phyloP scores from a whole-genome alignment of 2,329 filamentous ascomycete genomes.

The Paecilomyces formosus region DNA sequence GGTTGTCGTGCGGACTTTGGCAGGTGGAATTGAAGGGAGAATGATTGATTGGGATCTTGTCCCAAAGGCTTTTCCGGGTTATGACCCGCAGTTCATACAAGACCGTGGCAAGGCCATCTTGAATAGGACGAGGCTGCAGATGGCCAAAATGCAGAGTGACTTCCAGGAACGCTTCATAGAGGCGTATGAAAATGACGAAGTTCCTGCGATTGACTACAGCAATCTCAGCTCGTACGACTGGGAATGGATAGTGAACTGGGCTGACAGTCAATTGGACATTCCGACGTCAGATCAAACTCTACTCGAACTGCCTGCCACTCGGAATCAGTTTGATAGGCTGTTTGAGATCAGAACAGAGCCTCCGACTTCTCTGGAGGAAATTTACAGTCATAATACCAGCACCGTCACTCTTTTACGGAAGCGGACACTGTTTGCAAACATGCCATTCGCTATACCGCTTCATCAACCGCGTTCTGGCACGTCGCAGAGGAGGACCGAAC shows the following conservation, averaged over 20 bases:
- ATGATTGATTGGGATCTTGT: conserved; percentile 41
- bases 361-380: conserved; percentile 22
- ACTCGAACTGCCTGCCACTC: conserved; percentile 37
- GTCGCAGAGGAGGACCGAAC: conserved; percentile 10
- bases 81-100: conserved; percentile 30
- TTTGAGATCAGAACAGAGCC: conserved; percentile 33
- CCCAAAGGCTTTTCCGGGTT: conserved; percentile 31
- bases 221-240: conserved; percentile 40
- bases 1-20: conserved; percentile 36
- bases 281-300: conserved; percentile 26
- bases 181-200: conserved; percentile 35
- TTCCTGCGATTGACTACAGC: conserved; percentile 38
- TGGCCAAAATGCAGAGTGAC: conserved; percentile 38
- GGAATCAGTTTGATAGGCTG: conserved; percentile 32
- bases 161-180: conserved; percentile 40
- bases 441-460: conserved; percentile 27
- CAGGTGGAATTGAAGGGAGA: conserved; percentile 36
- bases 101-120: conserved; percentile 30
- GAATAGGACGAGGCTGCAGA: conserved; percentile 29
- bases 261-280: conserved; percentile 31
- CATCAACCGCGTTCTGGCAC: neutral
- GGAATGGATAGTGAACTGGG: conserved; percentile 41
- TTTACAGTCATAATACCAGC: conserved; percentile 24
- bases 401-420: conserved; percentile 25
- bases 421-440: conserved; percentile 23